Evolutionary conservation across 2,329 filamentous ascomycete species (phyloP).

Genomic region (Xenoacremonium recifei): DNA sequence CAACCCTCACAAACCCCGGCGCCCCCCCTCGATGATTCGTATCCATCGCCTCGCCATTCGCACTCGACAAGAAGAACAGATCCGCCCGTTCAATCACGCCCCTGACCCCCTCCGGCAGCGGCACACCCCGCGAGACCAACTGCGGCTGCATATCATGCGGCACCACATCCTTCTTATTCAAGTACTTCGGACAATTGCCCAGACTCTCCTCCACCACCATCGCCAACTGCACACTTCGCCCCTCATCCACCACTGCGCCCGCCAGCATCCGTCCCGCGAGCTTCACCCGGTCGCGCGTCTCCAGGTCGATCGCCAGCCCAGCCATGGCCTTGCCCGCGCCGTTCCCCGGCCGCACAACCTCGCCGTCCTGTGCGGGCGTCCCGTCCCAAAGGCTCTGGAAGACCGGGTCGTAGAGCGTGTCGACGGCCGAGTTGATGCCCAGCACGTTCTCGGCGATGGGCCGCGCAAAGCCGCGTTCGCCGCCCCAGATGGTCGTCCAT

Average conservation of each 20-base stretch:
- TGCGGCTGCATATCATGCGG: slow-evolving; percentile 45
- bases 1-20: slow-evolving; percentile 69
- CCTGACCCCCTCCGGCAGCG: slow-evolving; percentile 53
- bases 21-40: slow-evolving; percentile 78
- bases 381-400: slow-evolving; percentile 59
- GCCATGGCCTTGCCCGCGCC: slow-evolving; percentile 42
- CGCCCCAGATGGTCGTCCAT: slow-evolving; percentile 81
- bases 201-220: slow-evolving; percentile 70
- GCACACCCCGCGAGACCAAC: slow-evolving; percentile 42
- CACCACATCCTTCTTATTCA: slow-evolving; percentile 69
- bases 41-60: slow-evolving; percentile 70
- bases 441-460: slow-evolving; percentile 62
- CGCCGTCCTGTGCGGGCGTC: slow-evolving; percentile 40
- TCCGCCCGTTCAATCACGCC: slow-evolving; percentile 64
- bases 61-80: slow-evolving; percentile 75
- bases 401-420: slow-evolving; percentile 67
- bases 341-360: slow-evolving; percentile 34
- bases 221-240: slow-evolving; percentile 53
- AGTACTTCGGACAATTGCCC: slow-evolving; percentile 85
- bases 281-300: slow-evolving; percentile 66
- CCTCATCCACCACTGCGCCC: slow-evolving; percentile 48
- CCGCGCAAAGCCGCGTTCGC: slow-evolving; percentile 64
- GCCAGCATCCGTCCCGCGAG: slow-evolving; percentile 68
- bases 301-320: slow-evolving; percentile 54
- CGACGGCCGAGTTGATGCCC: slow-evolving; percentile 61